These are phyloP conservation scores for Blastobotrys raffinosifermentans DNA, from an alignment of 1,139 yeast genomes.

Conservation along the genomic window DNA sequence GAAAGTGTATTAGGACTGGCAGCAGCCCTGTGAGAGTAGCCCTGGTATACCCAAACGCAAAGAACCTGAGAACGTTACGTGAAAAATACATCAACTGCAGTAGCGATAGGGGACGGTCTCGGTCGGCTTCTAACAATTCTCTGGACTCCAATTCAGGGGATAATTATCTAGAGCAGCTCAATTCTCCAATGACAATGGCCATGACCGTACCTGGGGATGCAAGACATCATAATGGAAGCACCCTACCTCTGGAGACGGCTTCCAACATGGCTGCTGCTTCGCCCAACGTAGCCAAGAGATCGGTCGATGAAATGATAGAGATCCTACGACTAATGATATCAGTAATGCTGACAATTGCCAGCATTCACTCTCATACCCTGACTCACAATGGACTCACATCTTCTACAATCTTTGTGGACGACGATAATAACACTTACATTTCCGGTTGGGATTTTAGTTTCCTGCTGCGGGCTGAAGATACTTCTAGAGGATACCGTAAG, in stretches of 20 bases:
- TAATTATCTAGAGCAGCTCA: no score
- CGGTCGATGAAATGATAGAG: slow-evolving; percentile 29
- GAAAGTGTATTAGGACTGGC: slow-evolving; percentile 18
- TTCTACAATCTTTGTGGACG: slow-evolving; percentile 35
- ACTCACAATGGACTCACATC: slow-evolving; percentile 49
- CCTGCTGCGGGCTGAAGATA: slow-evolving; percentile 41
- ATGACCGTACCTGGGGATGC: neutral
- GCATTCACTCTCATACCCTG: slow-evolving; percentile 41
- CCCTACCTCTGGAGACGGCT: no score
- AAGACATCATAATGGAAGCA: neutral
- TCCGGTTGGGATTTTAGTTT: slow-evolving; percentile 51
- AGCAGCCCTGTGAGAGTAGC: slow-evolving; percentile 20
- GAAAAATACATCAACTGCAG: slow-evolving; percentile 21
- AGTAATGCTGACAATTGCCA: slow-evolving; percentile 36
- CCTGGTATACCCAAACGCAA: slow-evolving; percentile 21
- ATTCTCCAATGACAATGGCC: no score
- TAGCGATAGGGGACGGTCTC: no score
- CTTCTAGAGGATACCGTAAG: slow-evolving; percentile 31
- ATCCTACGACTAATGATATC: slow-evolving; percentile 35
- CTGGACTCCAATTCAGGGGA: no score
- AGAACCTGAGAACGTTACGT: slow-evolving; percentile 20
- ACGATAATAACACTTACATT: slow-evolving; percentile 36
- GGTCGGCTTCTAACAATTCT: neutral
- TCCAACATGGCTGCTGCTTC: neutral
- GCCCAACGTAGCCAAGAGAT: slow-evolving; percentile 8